Conservation (phyloP, 805 yeast species). For the Saccharomycopsis sp. region DNA sequence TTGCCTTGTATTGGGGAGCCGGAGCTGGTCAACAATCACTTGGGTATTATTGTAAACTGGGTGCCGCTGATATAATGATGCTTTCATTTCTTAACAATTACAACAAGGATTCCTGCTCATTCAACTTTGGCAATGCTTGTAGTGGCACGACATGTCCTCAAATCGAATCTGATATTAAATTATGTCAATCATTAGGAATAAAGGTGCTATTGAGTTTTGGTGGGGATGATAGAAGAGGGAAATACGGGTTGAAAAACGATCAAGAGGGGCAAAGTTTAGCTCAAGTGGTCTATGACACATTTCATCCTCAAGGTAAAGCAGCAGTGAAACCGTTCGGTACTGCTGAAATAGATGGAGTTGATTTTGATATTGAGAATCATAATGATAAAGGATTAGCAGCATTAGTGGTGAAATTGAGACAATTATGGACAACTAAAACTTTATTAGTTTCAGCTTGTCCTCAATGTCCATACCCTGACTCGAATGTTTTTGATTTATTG, state of each 20-base stretch:
- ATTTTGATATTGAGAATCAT: conserved; percentile 27
- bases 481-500: conserved; percentile 35
- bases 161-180: conserved; percentile 58
- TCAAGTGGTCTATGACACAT: conserved; percentile 51
- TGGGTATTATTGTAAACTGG: conserved; percentile 45
- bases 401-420: conserved; percentile 34
- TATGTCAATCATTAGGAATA: conserved; percentile 73
- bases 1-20: conserved; percentile 61
- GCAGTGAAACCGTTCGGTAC: conserved; percentile 20
- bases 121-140: conserved; percentile 42
- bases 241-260: conserved; percentile 83
- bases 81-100: conserved; percentile 28
- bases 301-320: conserved; percentile 45
- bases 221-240: conserved; percentile 54
- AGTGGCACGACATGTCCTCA: conserved; percentile 27
- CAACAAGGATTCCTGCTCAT: conserved; percentile 23
- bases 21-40: conserved; percentile 41
- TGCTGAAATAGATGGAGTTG: conserved; percentile 20
- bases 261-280: conserved; percentile 65
- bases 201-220: conserved; percentile 67
- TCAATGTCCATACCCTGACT: conserved; percentile 61
- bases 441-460: conserved; percentile 62
- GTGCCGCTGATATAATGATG: conserved; percentile 41
- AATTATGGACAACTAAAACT: conserved; percentile 35
- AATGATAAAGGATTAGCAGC: conserved; percentile 44